phyloP scores from a whole-genome alignment of 495 filamentous ascomycete species.

The Polyplosphaeria fusca region DNA sequence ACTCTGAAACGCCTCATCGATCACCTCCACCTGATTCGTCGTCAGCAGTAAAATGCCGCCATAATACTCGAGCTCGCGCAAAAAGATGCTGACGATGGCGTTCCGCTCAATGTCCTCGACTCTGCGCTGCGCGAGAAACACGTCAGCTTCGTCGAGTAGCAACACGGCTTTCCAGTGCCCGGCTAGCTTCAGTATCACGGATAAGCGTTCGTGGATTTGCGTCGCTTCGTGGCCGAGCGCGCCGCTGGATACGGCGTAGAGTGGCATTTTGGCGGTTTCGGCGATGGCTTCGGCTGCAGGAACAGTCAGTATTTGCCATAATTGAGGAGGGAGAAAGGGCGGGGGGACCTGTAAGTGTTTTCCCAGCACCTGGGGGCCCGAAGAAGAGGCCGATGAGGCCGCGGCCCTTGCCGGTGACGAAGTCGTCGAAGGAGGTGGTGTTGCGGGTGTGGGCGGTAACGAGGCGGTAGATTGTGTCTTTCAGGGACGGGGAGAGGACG shows the following conservation, averaged over 20 bases:
- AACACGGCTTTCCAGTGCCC: constrained; percentile 48
- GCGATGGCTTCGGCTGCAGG: background rate
- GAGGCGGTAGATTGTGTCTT: background rate
- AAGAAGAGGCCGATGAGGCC: constrained; percentile 1
- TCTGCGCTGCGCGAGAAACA: constrained; percentile 72
- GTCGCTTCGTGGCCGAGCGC: background rate
- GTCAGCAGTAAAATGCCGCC: constrained; percentile 20
- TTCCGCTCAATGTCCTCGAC: constrained; percentile 72
- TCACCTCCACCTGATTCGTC: constrained; percentile 29
- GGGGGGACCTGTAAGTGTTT: background rate
- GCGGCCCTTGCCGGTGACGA: background rate
- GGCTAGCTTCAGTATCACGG: background rate
- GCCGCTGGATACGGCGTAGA: constrained; percentile 2
- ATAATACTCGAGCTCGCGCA: constrained; percentile 57
- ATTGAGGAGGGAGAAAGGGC: background rate
- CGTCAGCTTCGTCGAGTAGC: constrained; percentile 74
- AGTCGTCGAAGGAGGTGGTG: background rate
- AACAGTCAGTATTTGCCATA: background rate
- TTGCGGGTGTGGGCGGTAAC: background rate
- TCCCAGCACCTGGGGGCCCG: constrained; percentile 1
- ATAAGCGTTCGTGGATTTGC: background rate
- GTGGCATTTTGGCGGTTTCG: background rate
- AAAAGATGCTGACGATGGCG: constrained; percentile 72
- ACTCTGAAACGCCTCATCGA: constrained; percentile 29
- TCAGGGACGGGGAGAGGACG: background rate